Percentiles rank a stretch among this genome's conserved stretches.
Evolutionary conservation across 73 alveolate species (phyloP).

Genomic region (Tetrahymena elliotti): DNA sequence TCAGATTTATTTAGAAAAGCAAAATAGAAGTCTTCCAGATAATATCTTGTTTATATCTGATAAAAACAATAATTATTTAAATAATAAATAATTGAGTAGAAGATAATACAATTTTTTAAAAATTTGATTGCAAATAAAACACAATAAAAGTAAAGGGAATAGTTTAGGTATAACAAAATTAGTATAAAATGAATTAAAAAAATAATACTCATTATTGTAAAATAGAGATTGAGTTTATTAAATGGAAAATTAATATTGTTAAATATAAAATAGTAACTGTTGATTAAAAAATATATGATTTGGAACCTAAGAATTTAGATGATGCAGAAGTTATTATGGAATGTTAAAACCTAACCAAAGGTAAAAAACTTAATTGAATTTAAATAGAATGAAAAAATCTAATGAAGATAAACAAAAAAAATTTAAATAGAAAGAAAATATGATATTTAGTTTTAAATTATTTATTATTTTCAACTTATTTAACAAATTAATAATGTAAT

Average conservation of each 20-base stretch:
- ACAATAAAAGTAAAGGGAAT: neutral
- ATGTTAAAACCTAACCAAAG: constrained; percentile 24
- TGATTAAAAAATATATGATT: neutral
- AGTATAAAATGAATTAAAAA: neutral
- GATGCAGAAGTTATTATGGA: constrained; percentile 17
- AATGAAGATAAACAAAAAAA: too few species aligned
- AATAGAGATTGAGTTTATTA: neutral
- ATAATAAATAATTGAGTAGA: neutral
- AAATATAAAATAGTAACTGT: neutral
- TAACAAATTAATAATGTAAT: neutral
- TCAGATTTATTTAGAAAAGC: neutral
- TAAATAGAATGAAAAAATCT: too few species aligned
- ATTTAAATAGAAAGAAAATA: neutral
- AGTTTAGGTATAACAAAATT: too few species aligned
- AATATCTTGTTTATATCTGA: neutral
- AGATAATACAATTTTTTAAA: neutral
- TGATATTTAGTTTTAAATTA: too few species aligned
- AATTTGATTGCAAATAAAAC: neutral
- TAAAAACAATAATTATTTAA: too few species aligned
- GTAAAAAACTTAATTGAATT: neutral
- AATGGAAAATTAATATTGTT: neutral
- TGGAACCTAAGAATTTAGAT: constrained; percentile 13
- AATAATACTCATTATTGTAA: neutral
- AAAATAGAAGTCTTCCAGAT: neutral
- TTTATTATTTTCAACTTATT: too few species aligned